A percentile compares a stretch with the other conserved stretches of the same genome.
phyloP scores from a whole-genome alignment of 2,329 filamentous ascomycete genomes.

The Exserohilum turcica region DNA sequence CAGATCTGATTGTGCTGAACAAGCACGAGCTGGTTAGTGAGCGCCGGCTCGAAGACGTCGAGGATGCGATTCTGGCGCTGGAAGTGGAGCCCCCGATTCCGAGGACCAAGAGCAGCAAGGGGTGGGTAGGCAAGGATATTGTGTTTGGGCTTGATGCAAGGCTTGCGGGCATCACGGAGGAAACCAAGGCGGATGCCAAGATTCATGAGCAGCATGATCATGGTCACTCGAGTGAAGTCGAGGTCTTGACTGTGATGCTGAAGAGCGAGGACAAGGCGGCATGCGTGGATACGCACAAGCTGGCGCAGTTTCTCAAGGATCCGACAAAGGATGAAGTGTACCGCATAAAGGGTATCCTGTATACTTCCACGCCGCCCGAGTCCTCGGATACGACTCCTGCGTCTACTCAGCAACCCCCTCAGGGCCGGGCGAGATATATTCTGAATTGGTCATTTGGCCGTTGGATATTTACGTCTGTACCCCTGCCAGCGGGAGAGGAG shows the following conservation, averaged over 20 bases:
- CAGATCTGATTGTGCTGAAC: constrained; percentile 88
- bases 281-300: constrained; percentile 64
- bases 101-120: constrained; percentile 83
- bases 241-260: constrained; percentile 84
- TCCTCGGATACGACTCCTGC: constrained; percentile 50
- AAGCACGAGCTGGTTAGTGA: constrained; percentile 85
- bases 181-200: constrained; percentile 49
- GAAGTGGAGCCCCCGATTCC: constrained; percentile 75
- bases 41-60: constrained; percentile 73
- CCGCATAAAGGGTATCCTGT: constrained; percentile 80
- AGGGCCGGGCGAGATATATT: constrained; percentile 69
- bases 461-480: constrained; percentile 81
- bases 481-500: constrained; percentile 44
- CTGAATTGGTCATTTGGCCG: constrained; percentile 98
- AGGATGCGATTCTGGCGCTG: constrained; percentile 79
- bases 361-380: constrained; percentile 52
- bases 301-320: constrained; percentile 63
- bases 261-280: constrained; percentile 56
- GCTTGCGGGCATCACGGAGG: constrained; percentile 60
- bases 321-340: constrained; percentile 95
- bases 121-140: constrained; percentile 76
- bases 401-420: constrained; percentile 43
- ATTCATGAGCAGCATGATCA: constrained; percentile 53
- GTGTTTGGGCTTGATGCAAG: constrained; percentile 88
- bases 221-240: constrained; percentile 80